Evolutionary conservation across 306 rosid genomes (phyloP).

Genomic region (Aeschynomene evenia): DNA sequence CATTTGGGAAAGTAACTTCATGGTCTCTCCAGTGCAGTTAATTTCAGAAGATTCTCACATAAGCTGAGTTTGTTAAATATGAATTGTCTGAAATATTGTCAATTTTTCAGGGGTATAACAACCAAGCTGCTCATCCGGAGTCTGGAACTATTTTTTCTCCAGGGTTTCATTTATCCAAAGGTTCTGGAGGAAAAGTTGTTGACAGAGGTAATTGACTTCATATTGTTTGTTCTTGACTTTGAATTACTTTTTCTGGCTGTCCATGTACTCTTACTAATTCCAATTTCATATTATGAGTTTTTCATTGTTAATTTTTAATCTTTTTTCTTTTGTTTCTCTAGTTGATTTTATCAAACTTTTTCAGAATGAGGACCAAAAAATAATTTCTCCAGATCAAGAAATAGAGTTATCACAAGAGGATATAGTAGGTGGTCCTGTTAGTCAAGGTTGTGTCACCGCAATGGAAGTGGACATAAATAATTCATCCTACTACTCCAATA

Average conservation of each 20-base stretch:
- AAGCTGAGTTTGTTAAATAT: constrained; percentile 4
- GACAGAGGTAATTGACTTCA: constrained; percentile 64
- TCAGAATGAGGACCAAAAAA: constrained; percentile 58
- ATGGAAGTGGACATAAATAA: constrained; percentile 40
- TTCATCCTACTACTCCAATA: constrained; percentile 23
- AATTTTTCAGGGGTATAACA: constrained; percentile 59
- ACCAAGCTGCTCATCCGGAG: constrained; percentile 43
- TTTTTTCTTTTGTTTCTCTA: constrained; percentile 42
- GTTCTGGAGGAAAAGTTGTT: constrained; percentile 52
- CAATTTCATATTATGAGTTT: constrained; percentile 18
- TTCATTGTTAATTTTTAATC: constrained; percentile 19
- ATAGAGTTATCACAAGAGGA: constrained; percentile 37
- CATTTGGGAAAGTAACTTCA: not conserved
- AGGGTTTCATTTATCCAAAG: constrained; percentile 67
- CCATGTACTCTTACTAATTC: constrained; percentile 2
- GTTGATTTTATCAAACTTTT: constrained; percentile 73
- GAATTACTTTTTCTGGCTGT: constrained; percentile 17
- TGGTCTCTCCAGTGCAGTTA: not conserved
- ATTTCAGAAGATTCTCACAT: constrained; percentile 4
- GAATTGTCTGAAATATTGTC: constrained; percentile 5
- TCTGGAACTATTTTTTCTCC: constrained; percentile 92
- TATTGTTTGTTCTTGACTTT: not conserved
- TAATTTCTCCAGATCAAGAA: constrained; percentile 40
- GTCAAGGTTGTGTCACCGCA: constrained; percentile 43
- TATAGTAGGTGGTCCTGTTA: constrained; percentile 40